Base-by-base conservation (phyloP, 2,329 filamentous ascomycete genomes). In the Chlorencoelia australis region DNA sequence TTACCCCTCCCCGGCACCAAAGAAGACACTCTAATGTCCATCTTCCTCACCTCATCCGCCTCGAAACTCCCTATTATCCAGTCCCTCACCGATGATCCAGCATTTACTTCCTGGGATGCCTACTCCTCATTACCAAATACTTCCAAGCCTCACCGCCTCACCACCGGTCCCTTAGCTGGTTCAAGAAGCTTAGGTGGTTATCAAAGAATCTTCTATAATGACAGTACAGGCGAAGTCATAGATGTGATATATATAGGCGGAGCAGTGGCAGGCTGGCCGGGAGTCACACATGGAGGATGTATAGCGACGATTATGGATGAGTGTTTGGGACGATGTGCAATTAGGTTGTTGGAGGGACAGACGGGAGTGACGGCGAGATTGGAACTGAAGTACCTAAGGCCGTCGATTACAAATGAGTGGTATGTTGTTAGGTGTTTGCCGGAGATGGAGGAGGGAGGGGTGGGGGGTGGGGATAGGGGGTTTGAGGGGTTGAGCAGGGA, bases 231-330 rank as follows among this genome's bases (percentile, higher is more conserved):
- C 46, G 71, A 75, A 48, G 56, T 75, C 21, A 61, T 79, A 8
- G 71, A 67, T 33, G 66, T 87, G n/a, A 63, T 87, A 4, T 82
- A 69, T 64, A 68, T 87, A 36, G 83, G 82, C 5, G 57, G 64
- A n/a, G 71, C 65, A 1, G 53, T 80, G 14, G 64, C 69, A 31
- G 82, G 83, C 4, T 88, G 80, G 79, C 82, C 82, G 2, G 69
- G 71, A 9, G 65, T 82, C 26, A 74, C 76, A 34, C 82, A 89
- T 60, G 82, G 82, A 37, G 82, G 82, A 10, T 65, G 69, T 5
- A 66, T 82, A 32, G 79, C 77, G 6, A 85, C 77, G 1, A 57
- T 83, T 3, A 59, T 87, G 24, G 73, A 83, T 55, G 82, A 87
- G 62, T 71, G 69, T 34, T 65, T 84, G 43, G 75, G 75, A n/a